phyloP scores from a whole-genome alignment of 495 filamentous ascomycete species.

The Viridothelium virens region DNA sequence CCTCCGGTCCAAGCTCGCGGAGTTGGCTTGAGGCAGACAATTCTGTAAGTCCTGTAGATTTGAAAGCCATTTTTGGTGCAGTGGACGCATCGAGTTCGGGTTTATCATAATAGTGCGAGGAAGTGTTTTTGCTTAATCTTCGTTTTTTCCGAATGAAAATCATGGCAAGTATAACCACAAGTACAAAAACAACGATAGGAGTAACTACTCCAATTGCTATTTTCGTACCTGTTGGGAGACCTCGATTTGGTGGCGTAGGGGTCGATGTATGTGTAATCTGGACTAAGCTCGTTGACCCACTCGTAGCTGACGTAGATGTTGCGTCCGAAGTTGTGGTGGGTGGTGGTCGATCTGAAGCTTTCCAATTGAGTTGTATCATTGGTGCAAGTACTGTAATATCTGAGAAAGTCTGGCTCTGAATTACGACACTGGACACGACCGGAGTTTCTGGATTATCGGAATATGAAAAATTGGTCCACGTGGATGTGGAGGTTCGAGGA shows the following conservation, averaged over 20 bases:
- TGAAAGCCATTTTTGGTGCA: not conserved
- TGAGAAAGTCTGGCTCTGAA: not conserved
- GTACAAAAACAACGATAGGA: not conserved
- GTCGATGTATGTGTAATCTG: not conserved
- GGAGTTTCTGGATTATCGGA: not conserved
- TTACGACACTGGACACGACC: not conserved
- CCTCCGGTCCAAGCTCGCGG: not conserved
- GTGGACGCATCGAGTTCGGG: not conserved
- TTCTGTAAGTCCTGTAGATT: not conserved
- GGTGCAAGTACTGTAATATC: not conserved
- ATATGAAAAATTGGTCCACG: not conserved
- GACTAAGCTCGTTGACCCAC: not conserved
- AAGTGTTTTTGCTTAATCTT: not conserved
- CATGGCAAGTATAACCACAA: not conserved
- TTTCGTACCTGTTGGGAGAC: not conserved
- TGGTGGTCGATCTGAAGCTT: not conserved
- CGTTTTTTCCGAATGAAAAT: not conserved
- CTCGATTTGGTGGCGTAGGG: not conserved
- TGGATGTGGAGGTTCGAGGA: not conserved
- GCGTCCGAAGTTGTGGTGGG: not conserved
- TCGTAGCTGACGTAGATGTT: not conserved
- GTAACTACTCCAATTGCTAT: not conserved
- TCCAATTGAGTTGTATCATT: slow-evolving; percentile 11
- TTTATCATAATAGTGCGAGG: slow-evolving; percentile 2
- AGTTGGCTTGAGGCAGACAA: not conserved